These are phyloP conservation scores for Fusarium robinianum DNA, from an alignment of 2,329 filamentous ascomycete genomes.

Conservation along the genomic window DNA sequence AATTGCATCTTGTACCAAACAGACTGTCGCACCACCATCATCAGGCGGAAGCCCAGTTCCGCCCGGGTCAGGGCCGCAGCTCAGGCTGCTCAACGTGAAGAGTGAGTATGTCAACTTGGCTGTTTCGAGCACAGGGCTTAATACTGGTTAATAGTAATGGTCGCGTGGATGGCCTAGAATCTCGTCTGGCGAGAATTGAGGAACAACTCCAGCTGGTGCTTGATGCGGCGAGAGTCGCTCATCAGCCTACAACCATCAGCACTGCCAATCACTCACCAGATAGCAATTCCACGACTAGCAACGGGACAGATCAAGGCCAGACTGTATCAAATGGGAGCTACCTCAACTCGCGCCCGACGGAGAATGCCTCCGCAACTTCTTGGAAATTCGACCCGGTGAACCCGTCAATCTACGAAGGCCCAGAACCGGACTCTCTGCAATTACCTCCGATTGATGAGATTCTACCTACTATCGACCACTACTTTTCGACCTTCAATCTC, in stretches of 20 bases:
- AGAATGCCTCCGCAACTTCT: neutral
- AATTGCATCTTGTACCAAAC: constrained; percentile 50
- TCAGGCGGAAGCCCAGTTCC: constrained; percentile 33
- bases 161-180: constrained; percentile 24
- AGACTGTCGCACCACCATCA: constrained; percentile 40
- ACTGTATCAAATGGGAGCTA: neutral
- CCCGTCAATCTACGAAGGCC: constrained; percentile 25
- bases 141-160: neutral
- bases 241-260: neutral
- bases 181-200: constrained; percentile 40
- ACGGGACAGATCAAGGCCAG: neutral
- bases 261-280: constrained; percentile 6
- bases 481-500: constrained; percentile 44
- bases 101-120: constrained; percentile 8
- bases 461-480: constrained; percentile 44
- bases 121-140: constrained; percentile 4
- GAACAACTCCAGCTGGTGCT: constrained; percentile 41
- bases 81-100: constrained; percentile 15
- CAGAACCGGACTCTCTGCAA: constrained; percentile 21
- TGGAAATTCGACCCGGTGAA: constrained; percentile 33
- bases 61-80: constrained; percentile 20
- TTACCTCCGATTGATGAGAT: constrained; percentile 44
- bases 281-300: constrained; percentile 9
- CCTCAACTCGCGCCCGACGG: neutral
- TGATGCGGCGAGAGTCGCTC: constrained; percentile 26